phyloP scores from a whole-genome alignment of 257 asterid species.

The Scutellaria baicalensis region DNA sequence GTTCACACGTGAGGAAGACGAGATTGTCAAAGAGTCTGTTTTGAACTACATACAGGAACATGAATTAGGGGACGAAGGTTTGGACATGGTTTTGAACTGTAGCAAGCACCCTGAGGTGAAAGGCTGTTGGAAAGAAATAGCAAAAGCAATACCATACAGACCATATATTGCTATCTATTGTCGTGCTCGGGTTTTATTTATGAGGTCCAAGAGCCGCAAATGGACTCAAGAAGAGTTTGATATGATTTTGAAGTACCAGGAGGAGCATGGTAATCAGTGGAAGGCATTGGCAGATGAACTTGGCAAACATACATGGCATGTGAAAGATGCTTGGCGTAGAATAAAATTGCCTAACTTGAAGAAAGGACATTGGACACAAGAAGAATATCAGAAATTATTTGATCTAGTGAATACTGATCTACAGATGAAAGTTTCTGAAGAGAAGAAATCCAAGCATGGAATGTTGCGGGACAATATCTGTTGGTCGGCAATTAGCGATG shows the following conservation, averaged over 20 bases:
- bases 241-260: slow-evolving; percentile 16
- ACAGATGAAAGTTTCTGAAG: slow-evolving; percentile 25
- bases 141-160: slow-evolving; percentile 35
- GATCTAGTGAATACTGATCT: slow-evolving; percentile 44
- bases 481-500: slow-evolving; percentile 49
- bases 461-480: slow-evolving; percentile 41
- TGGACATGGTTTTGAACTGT: slow-evolving; percentile 34
- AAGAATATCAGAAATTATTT: slow-evolving; percentile 41
- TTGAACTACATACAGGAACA: slow-evolving; percentile 23
- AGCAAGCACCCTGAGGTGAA: slow-evolving; percentile 15
- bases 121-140: slow-evolving; percentile 52
- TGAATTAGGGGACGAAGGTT: slow-evolving; percentile 38
- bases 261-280: slow-evolving; percentile 39
- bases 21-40: slow-evolving; percentile 36
- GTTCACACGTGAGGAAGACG: slow-evolving; percentile 39
- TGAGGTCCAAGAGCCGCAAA: slow-evolving; percentile 29
- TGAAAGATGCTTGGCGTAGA: slow-evolving; percentile 44
- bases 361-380: slow-evolving; percentile 43
- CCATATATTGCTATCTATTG: slow-evolving; percentile 20
- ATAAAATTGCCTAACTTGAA: slow-evolving; percentile 21
- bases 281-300: slow-evolving; percentile 39
- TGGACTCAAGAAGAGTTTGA: slow-evolving; percentile 51
- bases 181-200: slow-evolving; percentile 38
- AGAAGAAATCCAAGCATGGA: slow-evolving; percentile 45
- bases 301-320: slow-evolving; percentile 40